Percentiles rank a stretch among this genome's conserved stretches.
Conservation (phyloP, 176 grass and related monocot species). For the Juncus inflexus region DNA sequence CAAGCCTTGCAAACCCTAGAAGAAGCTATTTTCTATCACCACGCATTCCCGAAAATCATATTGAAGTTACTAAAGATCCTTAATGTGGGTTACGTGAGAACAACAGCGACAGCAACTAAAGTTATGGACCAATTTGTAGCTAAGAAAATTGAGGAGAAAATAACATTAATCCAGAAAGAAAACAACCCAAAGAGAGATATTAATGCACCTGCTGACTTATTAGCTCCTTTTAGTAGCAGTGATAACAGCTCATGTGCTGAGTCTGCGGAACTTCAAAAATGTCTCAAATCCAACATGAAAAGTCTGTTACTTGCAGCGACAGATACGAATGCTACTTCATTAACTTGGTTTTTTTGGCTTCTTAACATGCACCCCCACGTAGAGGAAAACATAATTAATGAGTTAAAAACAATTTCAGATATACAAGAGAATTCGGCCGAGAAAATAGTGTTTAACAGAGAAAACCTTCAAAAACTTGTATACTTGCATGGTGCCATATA, state of each 20-base stretch:
- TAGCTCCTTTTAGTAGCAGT: conserved; percentile 41
- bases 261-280: conserved; percentile 20
- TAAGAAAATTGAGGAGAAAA: conserved; percentile 33
- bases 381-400: conserved; percentile 38
- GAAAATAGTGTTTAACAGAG: conserved; percentile 26
- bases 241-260: conserved; percentile 18
- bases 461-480: conserved; percentile 23
- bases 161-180: background rate
- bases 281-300: conserved; percentile 44
- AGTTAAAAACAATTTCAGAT: conserved; percentile 32
- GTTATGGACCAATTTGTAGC: conserved; percentile 42
- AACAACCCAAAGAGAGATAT: background rate
- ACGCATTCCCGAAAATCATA: conserved; percentile 4
- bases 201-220: conserved; percentile 12
- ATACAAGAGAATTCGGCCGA: background rate
- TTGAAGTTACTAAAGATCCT: conserved; percentile 34
- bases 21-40: conserved; percentile 35
- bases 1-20: conserved; percentile 32
- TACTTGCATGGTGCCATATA: conserved; percentile 46
- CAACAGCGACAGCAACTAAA: conserved; percentile 27
- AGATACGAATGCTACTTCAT: conserved; percentile 35
- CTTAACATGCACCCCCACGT: conserved; percentile 41
- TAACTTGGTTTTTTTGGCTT: conserved; percentile 21
- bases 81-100: conserved; percentile 42
- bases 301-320: conserved; percentile 40